phyloP scores from a whole-genome alignment of 495 filamentous ascomycete species.

The Hypoxylon subgilvum region DNA sequence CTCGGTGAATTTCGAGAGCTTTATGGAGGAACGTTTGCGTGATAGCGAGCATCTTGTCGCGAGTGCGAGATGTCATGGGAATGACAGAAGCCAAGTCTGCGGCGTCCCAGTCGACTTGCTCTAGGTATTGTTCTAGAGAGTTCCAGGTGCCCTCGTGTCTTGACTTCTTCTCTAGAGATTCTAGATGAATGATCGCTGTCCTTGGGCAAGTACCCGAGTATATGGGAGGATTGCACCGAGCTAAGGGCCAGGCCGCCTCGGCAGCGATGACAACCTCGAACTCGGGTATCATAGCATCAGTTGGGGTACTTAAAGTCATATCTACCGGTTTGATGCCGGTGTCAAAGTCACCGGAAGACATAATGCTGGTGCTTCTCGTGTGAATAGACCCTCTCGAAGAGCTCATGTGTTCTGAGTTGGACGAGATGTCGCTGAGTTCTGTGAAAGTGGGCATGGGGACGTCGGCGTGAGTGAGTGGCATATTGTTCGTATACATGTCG shows the following conservation, averaged over 20 bases:
- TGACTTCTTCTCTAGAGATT: constrained; percentile 63
- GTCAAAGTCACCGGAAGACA: constrained; percentile 49
- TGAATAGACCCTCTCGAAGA: constrained; percentile 52
- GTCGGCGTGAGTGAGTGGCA: constrained; percentile 39
- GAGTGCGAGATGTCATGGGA: constrained; percentile 55
- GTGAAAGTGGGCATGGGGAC: constrained; percentile 41
- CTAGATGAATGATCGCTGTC: constrained; percentile 64
- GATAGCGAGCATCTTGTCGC: constrained; percentile 68
- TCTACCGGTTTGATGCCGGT: constrained; percentile 41
- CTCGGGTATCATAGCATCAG: constrained; percentile 49
- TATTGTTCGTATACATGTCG: constrained; percentile 40
- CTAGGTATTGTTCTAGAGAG: constrained; percentile 49
- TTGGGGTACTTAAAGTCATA: constrained; percentile 28
- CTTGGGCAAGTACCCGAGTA: constrained; percentile 59
- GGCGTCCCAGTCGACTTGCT: constrained; percentile 43
- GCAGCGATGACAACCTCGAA: constrained; percentile 59
- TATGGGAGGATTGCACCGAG: constrained; percentile 60
- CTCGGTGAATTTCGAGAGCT: constrained; percentile 64
- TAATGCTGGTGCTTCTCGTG: constrained; percentile 53
- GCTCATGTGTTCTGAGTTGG: constrained; percentile 46
- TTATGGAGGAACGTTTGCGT: constrained; percentile 69
- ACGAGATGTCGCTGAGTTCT: constrained; percentile 44
- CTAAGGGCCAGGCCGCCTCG: constrained; percentile 62
- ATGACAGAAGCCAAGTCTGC: constrained; percentile 54
- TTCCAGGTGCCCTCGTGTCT: constrained; percentile 58